These are phyloP conservation scores for Aureobasidium sp. DNA, from an alignment of 2,329 filamentous ascomycete genomes.

Conservation along the genomic window DNA sequence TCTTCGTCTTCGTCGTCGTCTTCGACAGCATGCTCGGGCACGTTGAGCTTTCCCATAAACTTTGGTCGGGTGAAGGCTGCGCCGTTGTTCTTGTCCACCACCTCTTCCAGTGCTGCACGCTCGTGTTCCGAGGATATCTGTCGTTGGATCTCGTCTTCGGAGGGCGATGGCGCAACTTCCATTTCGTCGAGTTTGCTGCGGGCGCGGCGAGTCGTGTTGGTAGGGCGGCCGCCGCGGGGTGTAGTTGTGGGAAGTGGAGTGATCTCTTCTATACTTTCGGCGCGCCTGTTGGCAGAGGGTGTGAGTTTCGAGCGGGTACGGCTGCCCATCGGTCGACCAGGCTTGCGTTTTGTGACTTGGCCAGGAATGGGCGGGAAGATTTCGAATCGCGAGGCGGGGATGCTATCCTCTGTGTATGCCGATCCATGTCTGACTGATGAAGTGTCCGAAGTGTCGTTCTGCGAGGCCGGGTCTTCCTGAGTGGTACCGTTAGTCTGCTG, in stretches of 20 bases:
- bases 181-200: constrained; percentile 40
- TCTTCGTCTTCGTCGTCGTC: constrained; percentile 27
- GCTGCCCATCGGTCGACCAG: constrained; percentile 25
- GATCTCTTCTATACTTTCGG: constrained; percentile 16
- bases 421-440: constrained; percentile 9
- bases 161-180: constrained; percentile 23
- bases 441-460: neutral
- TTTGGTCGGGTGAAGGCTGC: constrained; percentile 17
- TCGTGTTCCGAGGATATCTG: constrained; percentile 6
- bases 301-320: constrained; percentile 21
- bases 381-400: constrained; percentile 67
- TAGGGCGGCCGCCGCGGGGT: constrained; percentile 11
- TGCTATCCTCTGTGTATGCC: constrained; percentile 26
- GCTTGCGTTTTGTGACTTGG: constrained; percentile 28
- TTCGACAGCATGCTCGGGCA: constrained; percentile 6
- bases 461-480: neutral
- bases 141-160: constrained; percentile 14
- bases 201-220: constrained; percentile 28
- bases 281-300: neutral
- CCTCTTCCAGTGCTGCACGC: neutral
- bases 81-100: neutral
- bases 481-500: constrained; percentile 25
- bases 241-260: constrained; percentile 21
- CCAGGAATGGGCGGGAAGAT: constrained; percentile 65
- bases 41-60: constrained; percentile 2